These are phyloP conservation scores for Dioszegia aurantiaca DNA, from an alignment of 768 basidiomycete species.

Conservation along the genomic window DNA sequence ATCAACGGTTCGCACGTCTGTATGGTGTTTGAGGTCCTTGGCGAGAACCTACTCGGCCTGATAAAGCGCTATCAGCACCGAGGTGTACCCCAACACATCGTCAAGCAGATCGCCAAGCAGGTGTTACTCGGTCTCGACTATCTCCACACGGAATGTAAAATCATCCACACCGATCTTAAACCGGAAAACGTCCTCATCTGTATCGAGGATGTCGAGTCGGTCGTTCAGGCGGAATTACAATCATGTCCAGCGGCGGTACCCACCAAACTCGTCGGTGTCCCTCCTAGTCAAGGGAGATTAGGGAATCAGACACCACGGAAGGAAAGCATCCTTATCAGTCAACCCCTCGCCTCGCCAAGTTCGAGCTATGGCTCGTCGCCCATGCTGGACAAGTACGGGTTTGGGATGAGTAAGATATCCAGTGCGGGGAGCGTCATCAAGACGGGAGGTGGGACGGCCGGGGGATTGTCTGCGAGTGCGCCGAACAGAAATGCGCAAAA, in stretches of 20 bases:
- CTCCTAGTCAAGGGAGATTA: conserved; percentile 79
- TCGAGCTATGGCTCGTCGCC: conserved; percentile 69
- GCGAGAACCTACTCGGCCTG: conserved; percentile 88
- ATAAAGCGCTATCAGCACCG: conserved; percentile 99
- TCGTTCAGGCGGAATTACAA: conserved; percentile 79
- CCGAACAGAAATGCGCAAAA: conserved; percentile 28
- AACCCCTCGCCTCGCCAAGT: conserved; percentile 76
- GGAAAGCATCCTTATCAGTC: conserved; percentile 81
- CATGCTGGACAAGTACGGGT: conserved; percentile 79
- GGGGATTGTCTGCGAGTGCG: conserved; percentile 22
- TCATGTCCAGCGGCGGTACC: conserved; percentile 60
- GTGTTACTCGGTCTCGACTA: conserved; percentile 92
- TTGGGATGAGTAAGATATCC: conserved; percentile 87
- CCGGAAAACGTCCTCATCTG: conserved; percentile 96
- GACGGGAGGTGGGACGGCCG: conserved; percentile 22
- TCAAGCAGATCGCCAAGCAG: conserved; percentile 95
- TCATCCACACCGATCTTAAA: conserved; percentile 97
- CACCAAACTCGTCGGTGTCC: conserved; percentile 85
- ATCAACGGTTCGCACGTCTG: conserved; percentile 97
- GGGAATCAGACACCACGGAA: conserved; percentile 91
- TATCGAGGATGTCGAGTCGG: conserved; percentile 92
- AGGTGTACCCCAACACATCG: conserved; percentile 87
- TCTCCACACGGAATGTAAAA: conserved; percentile 94
- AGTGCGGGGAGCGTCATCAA: conserved; percentile 25
- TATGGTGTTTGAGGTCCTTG: conserved; percentile 99